Evolutionary conservation across 208 protist genomes (phyloP).

Genomic region (Blastocrithidia nonstop): DNA sequence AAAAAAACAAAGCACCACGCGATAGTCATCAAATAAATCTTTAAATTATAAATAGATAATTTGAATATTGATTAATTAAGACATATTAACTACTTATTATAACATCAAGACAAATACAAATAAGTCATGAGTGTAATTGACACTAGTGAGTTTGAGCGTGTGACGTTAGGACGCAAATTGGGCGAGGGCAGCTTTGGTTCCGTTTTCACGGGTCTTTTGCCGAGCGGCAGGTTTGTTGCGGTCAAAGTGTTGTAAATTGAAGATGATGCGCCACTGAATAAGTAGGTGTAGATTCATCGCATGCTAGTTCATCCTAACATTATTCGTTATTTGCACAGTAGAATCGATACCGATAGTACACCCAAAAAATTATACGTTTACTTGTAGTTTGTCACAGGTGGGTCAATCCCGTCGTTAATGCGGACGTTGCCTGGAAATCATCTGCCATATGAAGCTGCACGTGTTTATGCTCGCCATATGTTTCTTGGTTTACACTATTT

Average conservation of each 20-base stretch:
- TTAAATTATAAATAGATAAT: slow-evolving; percentile 1
- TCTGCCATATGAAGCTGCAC: slow-evolving; percentile 57
- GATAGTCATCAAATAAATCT: slow-evolving; percentile 2
- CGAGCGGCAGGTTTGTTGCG: slow-evolving; percentile 64
- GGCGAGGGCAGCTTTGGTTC: slow-evolving; percentile 76
- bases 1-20: slow-evolving; percentile 5
- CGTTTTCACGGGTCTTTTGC: slow-evolving; percentile 41
- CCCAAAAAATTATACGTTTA: slow-evolving; percentile 83
- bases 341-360: slow-evolving; percentile 55
- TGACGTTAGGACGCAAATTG: slow-evolving; percentile 82
- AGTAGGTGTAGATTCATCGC: slow-evolving; percentile 82
- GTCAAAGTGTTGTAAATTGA: slow-evolving; percentile 79
- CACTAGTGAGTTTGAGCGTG: slow-evolving; percentile 52
- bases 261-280: slow-evolving; percentile 68
- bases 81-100: background rate
- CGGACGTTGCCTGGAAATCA: slow-evolving; percentile 63
- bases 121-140: slow-evolving; percentile 20
- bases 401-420: slow-evolving; percentile 82
- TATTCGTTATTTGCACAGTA: slow-evolving; percentile 80
- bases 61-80: background rate
- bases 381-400: slow-evolving; percentile 85
- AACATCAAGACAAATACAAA: background rate
- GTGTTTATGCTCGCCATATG: slow-evolving; percentile 78
- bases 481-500: slow-evolving; percentile 77
- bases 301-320: slow-evolving; percentile 86